Base-by-base conservation (phyloP, 2,329 filamentous ascomycete species). In the Aspergillus fumigatus region DNA sequence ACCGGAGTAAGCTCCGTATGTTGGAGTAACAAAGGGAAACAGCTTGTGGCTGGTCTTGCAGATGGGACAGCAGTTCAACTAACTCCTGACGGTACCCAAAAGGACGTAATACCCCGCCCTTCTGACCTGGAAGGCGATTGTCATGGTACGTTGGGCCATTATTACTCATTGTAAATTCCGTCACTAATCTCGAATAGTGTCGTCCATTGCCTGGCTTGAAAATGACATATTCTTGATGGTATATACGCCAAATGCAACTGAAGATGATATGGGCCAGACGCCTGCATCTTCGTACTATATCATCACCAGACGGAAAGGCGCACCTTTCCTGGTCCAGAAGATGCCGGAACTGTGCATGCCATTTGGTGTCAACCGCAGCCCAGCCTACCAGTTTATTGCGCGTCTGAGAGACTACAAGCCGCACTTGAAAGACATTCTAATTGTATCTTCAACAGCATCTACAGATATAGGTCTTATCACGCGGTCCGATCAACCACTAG, bases 1-100 rank as follows among this genome's bases (percentile, higher is more conserved):
- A 79, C 83, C 27, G 87, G 88, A 50, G 92, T 96, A 27, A 92
- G 87, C 69, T 94, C 89, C 67, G 83, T 90, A 5, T 88, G 89
- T 55, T 99, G 95, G 94, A 99, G 94, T 72, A 88, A 85, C 59
- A 90, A 88, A 70, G 94, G 94, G 49, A 99, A 96, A 72, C 93
- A 97, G 70, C 79, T 99, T 47, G 87, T 96, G 48, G 92, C 90
- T 63, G 94, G 95, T 17, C 79, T 94, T 64, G 86, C 81, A 6
- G 85, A 97, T 73, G 94, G 94, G 56, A 87, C 86, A 11, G 86
- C 88, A 52, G 83, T 84, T 55, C 92, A 97, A 72, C 88, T 97
- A 83, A 91, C 89, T 7, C 90, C 89, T 0, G 84, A 90, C 65
- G 93, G 93, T 49, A 82, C 82, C 43, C 80, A 84, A 27, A 94